Conservation (phyloP, 495 filamentous ascomycete genomes). For the Rusavskia elegans region DNA sequence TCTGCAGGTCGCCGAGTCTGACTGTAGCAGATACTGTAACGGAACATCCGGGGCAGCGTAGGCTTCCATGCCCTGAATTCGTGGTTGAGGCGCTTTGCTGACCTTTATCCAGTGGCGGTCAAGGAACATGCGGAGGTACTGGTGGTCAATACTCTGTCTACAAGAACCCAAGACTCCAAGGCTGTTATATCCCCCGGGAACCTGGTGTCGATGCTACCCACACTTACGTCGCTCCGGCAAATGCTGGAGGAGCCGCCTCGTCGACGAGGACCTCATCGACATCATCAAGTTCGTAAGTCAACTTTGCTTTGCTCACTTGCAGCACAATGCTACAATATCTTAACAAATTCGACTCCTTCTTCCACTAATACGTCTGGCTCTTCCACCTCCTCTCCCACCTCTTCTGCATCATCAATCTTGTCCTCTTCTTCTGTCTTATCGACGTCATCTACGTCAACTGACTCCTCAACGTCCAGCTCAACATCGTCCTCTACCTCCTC, state of each 20-base stretch:
- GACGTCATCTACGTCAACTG: neutral
- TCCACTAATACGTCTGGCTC: neutral
- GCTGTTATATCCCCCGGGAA: neutral
- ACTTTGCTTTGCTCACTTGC: too few relatives aligned
- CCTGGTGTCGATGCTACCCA: neutral
- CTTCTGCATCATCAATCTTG: too few relatives aligned
- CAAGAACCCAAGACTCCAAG: neutral
- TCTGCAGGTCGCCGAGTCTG: neutral
- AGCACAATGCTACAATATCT: too few relatives aligned
- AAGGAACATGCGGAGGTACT: neutral
- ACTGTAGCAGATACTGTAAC: neutral
- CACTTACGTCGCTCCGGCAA: neutral
- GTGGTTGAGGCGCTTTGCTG: neutral
- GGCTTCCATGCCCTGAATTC: neutral
- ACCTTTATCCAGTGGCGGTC: neutral
- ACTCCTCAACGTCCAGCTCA: neutral
- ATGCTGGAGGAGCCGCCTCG: neutral
- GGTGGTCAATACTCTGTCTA: neutral
- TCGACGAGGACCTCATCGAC: too few relatives aligned
- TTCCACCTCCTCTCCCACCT: neutral
- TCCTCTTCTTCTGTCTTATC: too few relatives aligned
- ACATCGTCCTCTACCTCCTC: neutral
- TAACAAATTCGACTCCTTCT: too few relatives aligned
- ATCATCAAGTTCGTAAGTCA: neutral
- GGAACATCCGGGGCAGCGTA: neutral